These are phyloP conservation scores for Schizosaccharomyces osmophilus DNA, from an alignment of 805 yeast species.

Conservation along the genomic window DNA sequence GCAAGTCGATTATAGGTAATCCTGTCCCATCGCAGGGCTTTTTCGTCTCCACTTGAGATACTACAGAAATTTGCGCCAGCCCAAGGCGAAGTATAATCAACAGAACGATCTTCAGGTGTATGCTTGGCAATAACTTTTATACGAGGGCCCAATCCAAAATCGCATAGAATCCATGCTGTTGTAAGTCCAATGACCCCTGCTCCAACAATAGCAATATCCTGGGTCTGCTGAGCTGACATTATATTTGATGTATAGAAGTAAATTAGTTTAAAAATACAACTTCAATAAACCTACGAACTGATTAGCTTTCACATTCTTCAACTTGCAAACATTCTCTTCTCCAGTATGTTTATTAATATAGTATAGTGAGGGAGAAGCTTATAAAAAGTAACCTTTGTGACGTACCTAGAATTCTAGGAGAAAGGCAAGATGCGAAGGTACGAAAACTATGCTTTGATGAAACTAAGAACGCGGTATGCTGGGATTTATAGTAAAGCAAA, in stretches of 20 bases:
- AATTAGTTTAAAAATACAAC: too few species aligned
- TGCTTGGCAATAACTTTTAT: conserved; percentile 39
- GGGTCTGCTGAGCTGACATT: conserved; percentile 6
- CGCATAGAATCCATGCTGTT: conserved; percentile 26
- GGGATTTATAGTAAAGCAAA: too few species aligned
- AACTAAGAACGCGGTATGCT: too few species aligned
- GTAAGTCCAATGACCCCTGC: conserved; percentile 47
- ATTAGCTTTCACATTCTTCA: too few species aligned
- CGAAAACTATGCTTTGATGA: too few species aligned
- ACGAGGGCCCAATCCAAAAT: conserved; percentile 6
- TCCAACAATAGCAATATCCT: conserved; percentile 17
- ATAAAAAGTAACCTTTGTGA: too few species aligned
- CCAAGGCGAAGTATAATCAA: conserved; percentile 56
- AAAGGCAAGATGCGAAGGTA: too few species aligned
- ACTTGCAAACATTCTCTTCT: too few species aligned
- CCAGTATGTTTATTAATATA: too few species aligned
- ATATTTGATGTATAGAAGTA: neutral
- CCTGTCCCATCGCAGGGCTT: conserved; percentile 1
- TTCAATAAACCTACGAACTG: too few species aligned
- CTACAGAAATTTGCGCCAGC: conserved; percentile 19
- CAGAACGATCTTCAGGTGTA: conserved; percentile 58
- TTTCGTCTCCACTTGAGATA: neutral
- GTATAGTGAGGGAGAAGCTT: too few species aligned
- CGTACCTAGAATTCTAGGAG: too few species aligned
- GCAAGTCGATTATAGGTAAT: conserved; percentile 14